Percentiles rank a stretch among this genome's conserved stretches.
phyloP scores from a whole-genome alignment of 768 basidiomycete species.

The Russula virescens region DNA sequence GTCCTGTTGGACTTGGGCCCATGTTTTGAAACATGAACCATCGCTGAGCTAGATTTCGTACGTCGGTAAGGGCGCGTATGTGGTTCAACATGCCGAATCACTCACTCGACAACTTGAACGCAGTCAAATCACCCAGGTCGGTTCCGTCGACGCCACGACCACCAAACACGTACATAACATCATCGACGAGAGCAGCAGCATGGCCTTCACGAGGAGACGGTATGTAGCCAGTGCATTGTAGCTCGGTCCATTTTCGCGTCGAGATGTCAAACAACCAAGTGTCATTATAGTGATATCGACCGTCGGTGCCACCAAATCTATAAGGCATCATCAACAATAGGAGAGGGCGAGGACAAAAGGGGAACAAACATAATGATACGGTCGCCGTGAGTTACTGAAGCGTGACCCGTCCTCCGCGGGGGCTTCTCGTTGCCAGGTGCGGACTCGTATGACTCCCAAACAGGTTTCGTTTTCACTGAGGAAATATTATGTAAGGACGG shows the following conservation, averaged over 20 bases:
- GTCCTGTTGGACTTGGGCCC: conserved; percentile 89
- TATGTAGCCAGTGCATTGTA: conserved; percentile 94
- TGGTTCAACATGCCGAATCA: conserved; percentile 22
- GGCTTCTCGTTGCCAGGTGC: conserved; percentile 51
- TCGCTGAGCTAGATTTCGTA: conserved; percentile 62
- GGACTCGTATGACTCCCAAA: conserved; percentile 79
- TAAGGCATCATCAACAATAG: conserved; percentile 3
- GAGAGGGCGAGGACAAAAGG: conserved; percentile 20
- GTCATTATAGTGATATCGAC: conserved; percentile 98
- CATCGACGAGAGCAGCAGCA: conserved; percentile 92
- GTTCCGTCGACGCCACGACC: conserved; percentile 96
- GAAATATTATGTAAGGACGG: conserved; percentile 7
- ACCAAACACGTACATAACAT: conserved; percentile 96
- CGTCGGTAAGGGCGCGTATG: background rate
- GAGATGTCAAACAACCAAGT: conserved; percentile 91
- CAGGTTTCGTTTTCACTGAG: conserved; percentile 73
- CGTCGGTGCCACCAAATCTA: conserved; percentile 97
- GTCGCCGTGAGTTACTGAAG: conserved; percentile 77
- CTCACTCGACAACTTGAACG: conserved; percentile 96
- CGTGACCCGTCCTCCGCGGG: conserved; percentile 87
- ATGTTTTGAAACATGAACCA: conserved; percentile 99
- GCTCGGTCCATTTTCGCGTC: conserved; percentile 80
- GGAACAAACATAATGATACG: conserved; percentile 21
- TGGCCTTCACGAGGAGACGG: conserved; percentile 95
- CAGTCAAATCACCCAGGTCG: conserved; percentile 89